phyloP scores from a whole-genome alignment of 1,139 yeast species.

The Pichia sp. region DNA sequence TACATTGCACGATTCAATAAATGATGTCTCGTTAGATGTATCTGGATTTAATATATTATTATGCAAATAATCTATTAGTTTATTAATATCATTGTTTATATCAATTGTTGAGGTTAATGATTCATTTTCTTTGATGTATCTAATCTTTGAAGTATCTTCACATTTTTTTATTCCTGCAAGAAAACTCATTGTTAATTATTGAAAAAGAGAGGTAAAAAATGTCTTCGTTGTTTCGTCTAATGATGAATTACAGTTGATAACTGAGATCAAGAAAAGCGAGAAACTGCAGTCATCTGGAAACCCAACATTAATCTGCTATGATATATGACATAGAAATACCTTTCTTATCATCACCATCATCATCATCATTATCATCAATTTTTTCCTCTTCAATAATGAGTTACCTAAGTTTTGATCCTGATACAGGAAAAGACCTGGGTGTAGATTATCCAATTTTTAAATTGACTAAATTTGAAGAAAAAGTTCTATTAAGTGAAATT shows the following conservation, averaged over 20 bases:
- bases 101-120: not conserved
- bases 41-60: not conserved
- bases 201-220: not conserved
- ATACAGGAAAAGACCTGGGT: not conserved
- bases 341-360: too few relatives aligned
- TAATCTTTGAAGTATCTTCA: not conserved
- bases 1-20: not conserved
- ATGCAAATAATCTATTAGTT: not conserved
- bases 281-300: not conserved
- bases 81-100: not conserved
- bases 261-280: too few relatives aligned
- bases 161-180: not conserved
- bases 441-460: not conserved
- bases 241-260: too few relatives aligned
- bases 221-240: too few relatives aligned
- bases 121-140: not conserved
- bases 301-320: too few relatives aligned
- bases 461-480: not conserved
- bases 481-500: not conserved
- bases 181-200: not conserved
- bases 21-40: not conserved
- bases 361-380: too few relatives aligned
- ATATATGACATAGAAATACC: too few relatives aligned
- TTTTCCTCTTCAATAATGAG: not conserved
- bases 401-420: not conserved